These are phyloP conservation scores for Magnusiomyces ingens DNA, from an alignment of 1,139 yeast genomes.

Conservation along the genomic window DNA sequence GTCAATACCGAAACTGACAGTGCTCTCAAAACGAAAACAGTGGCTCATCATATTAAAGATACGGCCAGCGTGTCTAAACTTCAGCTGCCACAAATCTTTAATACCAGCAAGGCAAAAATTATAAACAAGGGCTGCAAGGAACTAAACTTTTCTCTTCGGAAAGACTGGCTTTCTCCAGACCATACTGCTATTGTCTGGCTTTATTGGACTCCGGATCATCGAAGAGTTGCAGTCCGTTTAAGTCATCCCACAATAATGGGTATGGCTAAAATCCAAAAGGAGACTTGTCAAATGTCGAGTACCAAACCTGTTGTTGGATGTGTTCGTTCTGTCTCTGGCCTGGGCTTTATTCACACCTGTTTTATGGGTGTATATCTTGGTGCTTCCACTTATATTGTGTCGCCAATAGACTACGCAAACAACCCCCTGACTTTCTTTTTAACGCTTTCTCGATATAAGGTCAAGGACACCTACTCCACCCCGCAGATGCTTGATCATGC, in stretches of 20 bases:
- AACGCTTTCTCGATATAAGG: conserved; percentile 67
- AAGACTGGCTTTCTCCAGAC: conserved; percentile 31
- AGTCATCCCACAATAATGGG: conserved; percentile 63
- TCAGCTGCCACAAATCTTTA: conserved; percentile 51
- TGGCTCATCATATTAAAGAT: conserved; percentile 57
- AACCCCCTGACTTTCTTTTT: conserved; percentile 70
- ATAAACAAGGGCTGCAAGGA: conserved; percentile 43
- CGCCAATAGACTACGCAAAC: conserved; percentile 71
- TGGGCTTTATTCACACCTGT: conserved; percentile 81
- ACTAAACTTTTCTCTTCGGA: conserved; percentile 39
- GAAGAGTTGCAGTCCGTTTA: conserved; percentile 57
- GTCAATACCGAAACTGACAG: conserved; percentile 71
- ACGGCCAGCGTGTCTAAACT: conserved; percentile 39
- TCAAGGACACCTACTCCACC: conserved; percentile 81
- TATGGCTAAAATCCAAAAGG: conserved; percentile 82
- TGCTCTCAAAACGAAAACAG: conserved; percentile 60
- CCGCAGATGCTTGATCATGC: conserved; percentile 80
- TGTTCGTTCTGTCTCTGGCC: conserved; percentile 75
- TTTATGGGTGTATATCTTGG: conserved; percentile 83
- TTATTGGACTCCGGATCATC: conserved; percentile 67
- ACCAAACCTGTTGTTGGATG: conserved; percentile 75
- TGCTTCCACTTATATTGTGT: conserved; percentile 71
- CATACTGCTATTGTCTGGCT: conserved; percentile 54
- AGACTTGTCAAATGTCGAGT: conserved; percentile 77
- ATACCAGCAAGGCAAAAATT: conserved; percentile 63